phyloP scores from a whole-genome alignment of 345 rosid species.

The Erodium maritimum region DNA sequence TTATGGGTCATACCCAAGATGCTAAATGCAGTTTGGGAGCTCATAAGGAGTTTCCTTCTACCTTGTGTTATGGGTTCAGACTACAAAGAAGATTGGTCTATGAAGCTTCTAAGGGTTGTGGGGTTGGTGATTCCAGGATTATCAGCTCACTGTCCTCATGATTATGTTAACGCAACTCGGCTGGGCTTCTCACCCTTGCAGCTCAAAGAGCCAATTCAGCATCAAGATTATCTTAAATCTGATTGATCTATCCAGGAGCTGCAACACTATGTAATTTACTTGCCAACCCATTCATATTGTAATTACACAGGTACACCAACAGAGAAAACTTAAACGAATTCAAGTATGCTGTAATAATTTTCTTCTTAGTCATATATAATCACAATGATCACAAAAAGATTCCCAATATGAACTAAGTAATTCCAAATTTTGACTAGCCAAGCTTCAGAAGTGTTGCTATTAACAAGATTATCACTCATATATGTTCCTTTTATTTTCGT shows the following conservation, averaged over 20 bases:
- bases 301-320: too few species aligned
- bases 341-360: too few species aligned
- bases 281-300: too few species aligned
- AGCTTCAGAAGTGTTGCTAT: too few species aligned
- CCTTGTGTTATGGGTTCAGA: conserved; percentile 29
- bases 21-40: conserved; percentile 48
- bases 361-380: too few species aligned
- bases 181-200: conserved; percentile 23
- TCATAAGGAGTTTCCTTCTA: conserved; percentile 38
- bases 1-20: conserved; percentile 35
- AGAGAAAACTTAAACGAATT: too few species aligned
- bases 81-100: conserved; percentile 43
- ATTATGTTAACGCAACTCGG: conserved; percentile 41
- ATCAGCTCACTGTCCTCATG: conserved; percentile 47
- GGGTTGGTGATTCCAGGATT: conserved; percentile 47
- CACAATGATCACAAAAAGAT: too few species aligned
- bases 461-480: too few species aligned
- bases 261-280: too few species aligned
- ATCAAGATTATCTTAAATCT: not conserved
- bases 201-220: not conserved
- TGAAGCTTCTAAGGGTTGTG: conserved; percentile 23
- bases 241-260: not conserved
- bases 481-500: too few species aligned
- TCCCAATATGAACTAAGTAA: too few species aligned
- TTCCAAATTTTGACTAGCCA: too few species aligned